These are phyloP conservation scores for Dendrobium huoshanense DNA, from an alignment of 106 monocot genomes.

Conservation along the genomic window DNA sequence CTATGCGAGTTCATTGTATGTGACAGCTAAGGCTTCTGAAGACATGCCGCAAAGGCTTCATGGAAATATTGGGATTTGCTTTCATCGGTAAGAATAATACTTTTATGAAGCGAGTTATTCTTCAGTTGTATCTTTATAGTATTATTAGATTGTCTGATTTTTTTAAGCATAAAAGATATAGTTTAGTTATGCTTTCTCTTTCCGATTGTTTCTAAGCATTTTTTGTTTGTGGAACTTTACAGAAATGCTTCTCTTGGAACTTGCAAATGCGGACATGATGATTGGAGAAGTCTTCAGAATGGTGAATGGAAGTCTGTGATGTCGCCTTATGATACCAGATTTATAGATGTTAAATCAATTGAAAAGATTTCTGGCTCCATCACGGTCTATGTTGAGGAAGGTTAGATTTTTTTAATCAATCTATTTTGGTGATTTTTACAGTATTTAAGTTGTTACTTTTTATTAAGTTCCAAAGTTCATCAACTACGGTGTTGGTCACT, in stretches of 20 bases:
- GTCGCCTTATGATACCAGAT: constrained; percentile 72
- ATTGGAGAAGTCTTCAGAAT: constrained; percentile 62
- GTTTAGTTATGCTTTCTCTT: constrained; percentile 1
- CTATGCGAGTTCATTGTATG: constrained; percentile 48
- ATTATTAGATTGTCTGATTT: not conserved
- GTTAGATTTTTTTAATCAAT: constrained; percentile 14
- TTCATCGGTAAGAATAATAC: constrained; percentile 55
- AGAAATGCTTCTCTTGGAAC: constrained; percentile 73
- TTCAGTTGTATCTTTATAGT: not conserved
- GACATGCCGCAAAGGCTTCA: constrained; percentile 47
- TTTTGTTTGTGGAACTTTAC: constrained; percentile 7
- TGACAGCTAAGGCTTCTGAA: constrained; percentile 48
- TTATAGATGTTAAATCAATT: constrained; percentile 52
- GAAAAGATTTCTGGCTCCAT: constrained; percentile 34
- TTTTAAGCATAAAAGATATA: not conserved
- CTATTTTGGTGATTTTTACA: not conserved
- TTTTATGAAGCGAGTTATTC: not conserved
- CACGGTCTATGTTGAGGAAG: constrained; percentile 55
- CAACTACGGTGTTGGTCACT: not conserved
- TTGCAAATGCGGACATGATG: constrained; percentile 50
- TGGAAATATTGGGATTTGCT: constrained; percentile 54
- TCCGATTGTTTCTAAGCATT: not conserved
- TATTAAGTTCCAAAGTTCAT: not conserved
- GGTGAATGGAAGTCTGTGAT: constrained; percentile 55
- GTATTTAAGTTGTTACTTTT: not conserved